A percentile compares a stretch with the other conserved stretches of the same genome.
Conservation (phyloP, 2,329 filamentous ascomycete genomes). For the Calonectria fujianensis region DNA sequence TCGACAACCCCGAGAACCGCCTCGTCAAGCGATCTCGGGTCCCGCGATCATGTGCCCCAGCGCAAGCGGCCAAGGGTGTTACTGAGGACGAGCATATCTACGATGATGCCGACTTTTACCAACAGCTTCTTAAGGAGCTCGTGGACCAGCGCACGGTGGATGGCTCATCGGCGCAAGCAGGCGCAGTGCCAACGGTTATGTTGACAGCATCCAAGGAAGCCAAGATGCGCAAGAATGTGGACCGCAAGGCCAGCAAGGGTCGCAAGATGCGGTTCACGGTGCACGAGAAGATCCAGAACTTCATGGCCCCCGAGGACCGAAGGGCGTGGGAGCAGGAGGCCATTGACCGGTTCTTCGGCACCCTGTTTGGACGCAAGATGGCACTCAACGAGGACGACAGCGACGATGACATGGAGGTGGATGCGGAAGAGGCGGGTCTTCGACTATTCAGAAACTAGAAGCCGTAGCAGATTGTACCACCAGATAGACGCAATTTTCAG, state of each 20-base stretch:
- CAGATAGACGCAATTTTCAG: conserved; percentile 34
- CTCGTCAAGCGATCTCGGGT: conserved; percentile 81
- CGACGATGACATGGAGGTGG: conserved; percentile 71
- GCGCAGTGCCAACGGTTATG: conserved; percentile 72
- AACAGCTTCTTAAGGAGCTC: conserved; percentile 92
- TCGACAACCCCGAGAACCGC: conserved; percentile 77
- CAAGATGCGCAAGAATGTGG: conserved; percentile 88
- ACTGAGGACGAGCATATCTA: conserved; percentile 81
- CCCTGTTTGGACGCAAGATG: conserved; percentile 82
- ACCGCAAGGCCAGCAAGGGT: conserved; percentile 96
- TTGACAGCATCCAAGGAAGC: conserved; percentile 83
- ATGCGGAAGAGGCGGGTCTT: conserved; percentile 72
- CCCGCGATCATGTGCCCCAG: conserved; percentile 85
- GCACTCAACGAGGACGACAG: conserved; percentile 76
- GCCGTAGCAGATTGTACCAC: conserved; percentile 41
- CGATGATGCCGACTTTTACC: conserved; percentile 97
- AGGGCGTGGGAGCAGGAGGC: conserved; percentile 87
- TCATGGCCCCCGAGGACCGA: conserved; percentile 94
- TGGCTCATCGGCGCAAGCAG: conserved; percentile 69
- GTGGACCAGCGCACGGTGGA: conserved; percentile 91
- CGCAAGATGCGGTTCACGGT: conserved; percentile 95
- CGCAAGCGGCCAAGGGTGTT: conserved; percentile 76
- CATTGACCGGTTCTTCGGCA: conserved; percentile 85
- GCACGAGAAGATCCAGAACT: conserved; percentile 98
- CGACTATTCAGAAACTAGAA: conserved; percentile 69